These are phyloP conservation scores for Coccomyxa sp. DNA, from an alignment of 139 green algal genomes.

Conservation along the genomic window DNA sequence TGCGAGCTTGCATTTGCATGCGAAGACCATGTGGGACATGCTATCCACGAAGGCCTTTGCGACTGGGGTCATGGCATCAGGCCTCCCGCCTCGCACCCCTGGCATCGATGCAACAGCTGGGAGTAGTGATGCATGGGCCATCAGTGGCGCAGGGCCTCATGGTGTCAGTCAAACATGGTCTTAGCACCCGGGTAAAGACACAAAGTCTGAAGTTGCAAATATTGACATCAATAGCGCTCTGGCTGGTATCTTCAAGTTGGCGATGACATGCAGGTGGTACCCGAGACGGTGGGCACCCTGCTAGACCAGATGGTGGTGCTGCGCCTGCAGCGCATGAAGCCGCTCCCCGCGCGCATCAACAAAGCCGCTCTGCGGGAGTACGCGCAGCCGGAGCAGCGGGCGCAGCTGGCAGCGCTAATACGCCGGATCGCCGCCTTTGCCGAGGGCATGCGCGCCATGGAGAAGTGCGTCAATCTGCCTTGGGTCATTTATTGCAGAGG, in stretches of 20 bases:
- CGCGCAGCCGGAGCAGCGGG: not conserved
- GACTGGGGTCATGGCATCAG: too few species aligned
- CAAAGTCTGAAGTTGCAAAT: not conserved
- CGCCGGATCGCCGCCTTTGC: slow-evolving; percentile 4
- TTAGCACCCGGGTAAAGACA: not conserved
- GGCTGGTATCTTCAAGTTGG: not conserved
- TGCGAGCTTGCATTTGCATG: too few species aligned
- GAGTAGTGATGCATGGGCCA: too few species aligned
- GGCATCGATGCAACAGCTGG: too few species aligned
- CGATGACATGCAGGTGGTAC: slow-evolving; percentile 7
- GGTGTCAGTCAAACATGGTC: not conserved
- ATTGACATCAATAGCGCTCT: not conserved
- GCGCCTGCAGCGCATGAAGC: not conserved
- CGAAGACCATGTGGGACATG: too few species aligned
- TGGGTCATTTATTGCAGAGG: too few species aligned
- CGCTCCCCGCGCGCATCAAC: not conserved
- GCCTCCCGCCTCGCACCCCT: too few species aligned
- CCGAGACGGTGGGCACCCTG: not conserved
- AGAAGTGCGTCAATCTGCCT: not conserved
- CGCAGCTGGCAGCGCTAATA: not conserved
- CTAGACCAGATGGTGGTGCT: slow-evolving; percentile 7
- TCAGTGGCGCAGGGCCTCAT: too few species aligned
- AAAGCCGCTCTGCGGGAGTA: not conserved
- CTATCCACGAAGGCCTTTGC: too few species aligned
- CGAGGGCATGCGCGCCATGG: slow-evolving; percentile 11